Evolutionary conservation across 1,139 yeast genomes (phyloP), one percentile per base, ranked within the genome.

Genomic region (Geotrichum phurueaensis): DNA sequence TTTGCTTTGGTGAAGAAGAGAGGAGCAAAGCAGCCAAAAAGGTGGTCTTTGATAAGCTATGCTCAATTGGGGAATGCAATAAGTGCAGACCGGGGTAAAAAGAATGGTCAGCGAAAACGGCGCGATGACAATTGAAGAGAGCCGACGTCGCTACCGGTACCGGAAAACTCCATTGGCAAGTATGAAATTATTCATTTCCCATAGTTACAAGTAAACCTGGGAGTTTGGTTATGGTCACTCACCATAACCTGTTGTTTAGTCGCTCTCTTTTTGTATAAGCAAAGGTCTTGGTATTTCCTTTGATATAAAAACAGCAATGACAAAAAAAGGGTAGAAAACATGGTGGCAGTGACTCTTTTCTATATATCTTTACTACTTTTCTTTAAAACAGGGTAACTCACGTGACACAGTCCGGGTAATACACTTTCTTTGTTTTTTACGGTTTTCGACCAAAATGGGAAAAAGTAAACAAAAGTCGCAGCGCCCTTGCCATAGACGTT

Each of bases 391-490:
- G 45, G 45, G 45, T 39, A 39, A 39, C 45, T 39, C 45, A 39
- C 45, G 45, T 39, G 45, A 39, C 4, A 1, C 1, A 13, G 2
- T 2, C 45, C 45, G 47, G 51, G 56, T 27, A 45, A 54, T 51
- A 18, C n/a, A 2, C 20, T 13, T 13, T 39, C 20, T 39, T 39
- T 39, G 45, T 39, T 39, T 39, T 15, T 15, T 15, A 13, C 20
- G 2, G 15, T n/a, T 39, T 39, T 39, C 45, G 45, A 39, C 51
- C 39, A n/a, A 18, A 25, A 45, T 27, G 43, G 51, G 56, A 13
- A 54, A 54, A 45, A 27, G 51, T 43, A 45, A 54, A 54, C 56
- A 54, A 54, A 39, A 43, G 18, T 39, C 45, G 15, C 45, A 39
- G 45, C n/a, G 18, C 45, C 18, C 45, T 39, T 39, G 12, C 45